Conservation (phyloP, 805 yeast genomes). For the Wickerhamiella bombiphila region DNA sequence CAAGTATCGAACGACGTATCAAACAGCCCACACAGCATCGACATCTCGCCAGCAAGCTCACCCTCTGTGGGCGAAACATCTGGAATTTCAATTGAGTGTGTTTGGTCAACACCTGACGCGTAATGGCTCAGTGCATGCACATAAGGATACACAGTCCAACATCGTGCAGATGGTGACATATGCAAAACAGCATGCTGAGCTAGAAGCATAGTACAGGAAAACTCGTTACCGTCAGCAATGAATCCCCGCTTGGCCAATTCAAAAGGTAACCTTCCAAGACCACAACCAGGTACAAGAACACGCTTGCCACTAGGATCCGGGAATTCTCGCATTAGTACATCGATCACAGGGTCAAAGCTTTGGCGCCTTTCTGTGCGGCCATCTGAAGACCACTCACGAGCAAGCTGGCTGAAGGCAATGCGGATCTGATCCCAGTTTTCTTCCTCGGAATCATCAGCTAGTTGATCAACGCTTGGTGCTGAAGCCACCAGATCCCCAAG, state of each 20-base stretch:
- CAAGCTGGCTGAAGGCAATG: conserved; percentile 46
- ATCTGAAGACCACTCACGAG: conserved; percentile 60
- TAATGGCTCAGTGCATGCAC: conserved; percentile 62
- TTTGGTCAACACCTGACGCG: conserved; percentile 33
- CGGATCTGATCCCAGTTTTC: conserved; percentile 25
- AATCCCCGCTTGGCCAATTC: conserved; percentile 35
- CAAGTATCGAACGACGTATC: conserved; percentile 50
- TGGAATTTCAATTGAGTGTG: conserved; percentile 30
- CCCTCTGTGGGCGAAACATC: conserved; percentile 19
- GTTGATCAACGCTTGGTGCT: not conserved
- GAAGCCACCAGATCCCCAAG: not conserved
- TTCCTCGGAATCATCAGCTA: conserved; percentile 8
- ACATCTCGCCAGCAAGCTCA: conserved; percentile 31
- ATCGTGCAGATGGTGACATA: conserved; percentile 6
- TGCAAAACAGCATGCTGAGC: conserved; percentile 28
- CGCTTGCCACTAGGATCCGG: conserved; percentile 18
- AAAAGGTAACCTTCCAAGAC: conserved; percentile 70
- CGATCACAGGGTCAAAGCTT: conserved; percentile 35
- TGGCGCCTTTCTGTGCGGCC: conserved; percentile 45
- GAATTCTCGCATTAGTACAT: conserved; percentile 28
- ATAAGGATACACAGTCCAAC: conserved; percentile 24
- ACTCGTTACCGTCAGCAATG: conserved; percentile 63
- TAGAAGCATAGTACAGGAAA: conserved; percentile 63
- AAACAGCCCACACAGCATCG: conserved; percentile 63
- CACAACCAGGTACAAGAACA: conserved; percentile 78